Conservation (phyloP, 163 green algal species). For the Chlamydomonas reinhardtii region DNA sequence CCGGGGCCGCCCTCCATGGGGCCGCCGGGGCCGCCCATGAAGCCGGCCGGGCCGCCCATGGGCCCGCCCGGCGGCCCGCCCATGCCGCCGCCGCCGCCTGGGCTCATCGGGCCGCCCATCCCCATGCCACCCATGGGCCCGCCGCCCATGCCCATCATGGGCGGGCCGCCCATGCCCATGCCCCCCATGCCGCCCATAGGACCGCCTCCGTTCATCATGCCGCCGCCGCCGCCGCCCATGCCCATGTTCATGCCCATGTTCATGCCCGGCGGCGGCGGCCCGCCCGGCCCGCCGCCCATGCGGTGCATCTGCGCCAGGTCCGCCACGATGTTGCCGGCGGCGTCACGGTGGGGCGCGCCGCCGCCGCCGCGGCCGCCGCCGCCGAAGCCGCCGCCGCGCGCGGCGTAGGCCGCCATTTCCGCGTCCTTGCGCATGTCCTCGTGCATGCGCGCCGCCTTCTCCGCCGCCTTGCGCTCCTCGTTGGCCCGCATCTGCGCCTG, state of each 20-base stretch:
- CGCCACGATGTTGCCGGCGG: conserved; percentile 33
- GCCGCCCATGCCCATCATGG: conserved; percentile 20
- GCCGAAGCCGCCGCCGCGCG: not conserved
- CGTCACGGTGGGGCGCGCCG: conserved; percentile 39
- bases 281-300: conserved; percentile 15
- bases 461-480: conserved; percentile 43
- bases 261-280: conserved; percentile 13
- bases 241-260: conserved; percentile 33
- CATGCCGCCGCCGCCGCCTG: not conserved
- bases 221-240: not conserved
- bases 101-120: not conserved
- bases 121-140: conserved; percentile 2
- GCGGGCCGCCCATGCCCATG: conserved; percentile 21
- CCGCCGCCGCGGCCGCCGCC: conserved; percentile 36
- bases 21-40: not conserved
- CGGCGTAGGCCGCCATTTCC: conserved; percentile 6
- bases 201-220: not conserved
- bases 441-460: conserved; percentile 43
- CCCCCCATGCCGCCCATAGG: not conserved
- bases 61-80: not conserved
- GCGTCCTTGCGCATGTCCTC: conserved; percentile 47
- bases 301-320: conserved; percentile 19
- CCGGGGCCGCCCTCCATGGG: not conserved
- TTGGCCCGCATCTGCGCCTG: conserved; percentile 55
- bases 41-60: not conserved